phyloP scores from a whole-genome alignment of 306 rosid species.

The Carpinus viminea region DNA sequence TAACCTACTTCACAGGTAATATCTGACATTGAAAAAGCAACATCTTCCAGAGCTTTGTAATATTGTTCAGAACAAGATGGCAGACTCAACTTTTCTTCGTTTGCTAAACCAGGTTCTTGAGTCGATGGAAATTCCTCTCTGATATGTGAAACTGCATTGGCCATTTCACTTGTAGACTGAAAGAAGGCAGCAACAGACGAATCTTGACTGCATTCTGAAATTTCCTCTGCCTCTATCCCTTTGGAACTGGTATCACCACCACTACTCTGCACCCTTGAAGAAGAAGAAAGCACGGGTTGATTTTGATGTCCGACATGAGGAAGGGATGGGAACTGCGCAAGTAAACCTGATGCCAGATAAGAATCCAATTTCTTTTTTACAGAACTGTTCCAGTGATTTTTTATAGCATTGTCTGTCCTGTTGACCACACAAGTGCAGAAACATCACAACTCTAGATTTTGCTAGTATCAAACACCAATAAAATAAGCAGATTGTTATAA shows the following conservation, averaged over 20 bases:
- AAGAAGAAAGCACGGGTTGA: slow-evolving; percentile 55
- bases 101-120: slow-evolving; percentile 51
- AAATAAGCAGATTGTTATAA: neutral
- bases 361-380: slow-evolving; percentile 98
- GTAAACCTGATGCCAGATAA: slow-evolving; percentile 90
- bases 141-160: slow-evolving; percentile 40
- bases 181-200: slow-evolving; percentile 54
- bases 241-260: slow-evolving; percentile 67
- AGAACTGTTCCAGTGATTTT: slow-evolving; percentile 99
- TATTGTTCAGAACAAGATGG: slow-evolving; percentile 70
- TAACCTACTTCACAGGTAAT: slow-evolving; percentile 52
- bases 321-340: slow-evolving; percentile 56
- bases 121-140: slow-evolving; percentile 51
- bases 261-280: slow-evolving; percentile 65
- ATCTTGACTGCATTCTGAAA: slow-evolving; percentile 88
- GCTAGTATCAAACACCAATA: slow-evolving; percentile 10
- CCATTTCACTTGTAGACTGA: slow-evolving; percentile 45
- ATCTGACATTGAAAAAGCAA: slow-evolving; percentile 56
- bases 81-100: slow-evolving; percentile 56
- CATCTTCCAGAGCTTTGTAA: slow-evolving; percentile 62
- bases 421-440: slow-evolving; percentile 43
- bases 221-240: slow-evolving; percentile 71
- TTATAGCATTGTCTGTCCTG: slow-evolving; percentile 99
- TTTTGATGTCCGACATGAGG: slow-evolving; percentile 58
- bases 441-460: slow-evolving; percentile 13